A percentile compares a stretch with the other conserved stretches of the same genome.
Evolutionary conservation across 2,329 filamentous ascomycete species (phyloP).

Genomic region (Acarospora socialis): DNA sequence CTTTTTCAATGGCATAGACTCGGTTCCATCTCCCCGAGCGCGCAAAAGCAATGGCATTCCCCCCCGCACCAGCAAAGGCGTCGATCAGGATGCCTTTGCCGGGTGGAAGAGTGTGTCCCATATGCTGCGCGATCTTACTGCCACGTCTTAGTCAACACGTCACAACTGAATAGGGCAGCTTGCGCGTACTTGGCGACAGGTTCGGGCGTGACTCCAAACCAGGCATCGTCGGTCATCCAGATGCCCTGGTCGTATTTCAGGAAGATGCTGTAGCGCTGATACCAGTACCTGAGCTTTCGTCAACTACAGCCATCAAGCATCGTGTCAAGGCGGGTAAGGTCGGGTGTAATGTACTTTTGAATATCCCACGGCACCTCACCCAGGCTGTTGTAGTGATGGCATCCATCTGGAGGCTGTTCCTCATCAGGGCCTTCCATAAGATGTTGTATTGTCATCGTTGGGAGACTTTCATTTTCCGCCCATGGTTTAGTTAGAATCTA

Average conservation of each 20-base stretch:
- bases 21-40: constrained; percentile 62
- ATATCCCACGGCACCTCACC: constrained; percentile 68
- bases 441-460: no score
- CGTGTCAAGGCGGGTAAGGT: constrained; percentile 4
- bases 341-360: constrained; percentile 51
- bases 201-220: constrained; percentile 95
- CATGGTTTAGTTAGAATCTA: no score
- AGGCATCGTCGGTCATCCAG: constrained; percentile 81
- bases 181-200: constrained; percentile 61
- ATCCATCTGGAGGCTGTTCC: constrained; percentile 45
- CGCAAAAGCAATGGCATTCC: constrained; percentile 91
- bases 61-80: constrained; percentile 80
- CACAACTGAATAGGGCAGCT: constrained; percentile 1
- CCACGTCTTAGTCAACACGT: constrained; percentile 11
- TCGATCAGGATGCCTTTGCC: constrained; percentile 62
- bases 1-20: constrained; percentile 79
- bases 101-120: constrained; percentile 40
- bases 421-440: no score
- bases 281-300: constrained; percentile 73
- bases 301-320: constrained; percentile 1
- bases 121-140: constrained; percentile 62
- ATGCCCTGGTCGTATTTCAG: constrained; percentile 75
- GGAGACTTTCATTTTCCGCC: no score
- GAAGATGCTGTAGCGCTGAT: constrained; percentile 78
- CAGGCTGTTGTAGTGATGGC: constrained; percentile 59